These are phyloP conservation scores for Nyssa sinensis DNA, from an alignment of 148 eudicot species.

Conservation along the genomic window DNA sequence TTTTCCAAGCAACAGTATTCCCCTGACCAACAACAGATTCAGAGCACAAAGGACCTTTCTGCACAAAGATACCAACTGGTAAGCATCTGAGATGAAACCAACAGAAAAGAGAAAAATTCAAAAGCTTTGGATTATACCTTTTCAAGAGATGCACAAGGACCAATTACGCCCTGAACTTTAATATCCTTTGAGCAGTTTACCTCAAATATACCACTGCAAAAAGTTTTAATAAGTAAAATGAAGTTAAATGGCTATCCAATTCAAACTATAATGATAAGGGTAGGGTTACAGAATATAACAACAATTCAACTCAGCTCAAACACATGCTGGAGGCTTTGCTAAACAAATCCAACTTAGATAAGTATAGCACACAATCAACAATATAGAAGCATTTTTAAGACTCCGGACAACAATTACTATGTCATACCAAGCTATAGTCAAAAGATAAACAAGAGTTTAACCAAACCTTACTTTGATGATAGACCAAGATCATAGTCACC, in stretches of 20 bases:
- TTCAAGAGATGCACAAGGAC: conserved; percentile 99
- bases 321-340: not conserved
- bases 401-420: not conserved
- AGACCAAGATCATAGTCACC: conserved; percentile 84
- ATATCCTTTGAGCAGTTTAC: conserved; percentile 95
- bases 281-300: not conserved
- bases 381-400: not conserved
- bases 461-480: conserved; percentile 77
- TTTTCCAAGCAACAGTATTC: conserved; percentile 89
- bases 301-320: not conserved
- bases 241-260: not conserved
- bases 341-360: not conserved
- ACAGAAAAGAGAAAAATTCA: conserved; percentile 6
- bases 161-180: conserved; percentile 90
- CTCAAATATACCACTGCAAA: conserved; percentile 96
- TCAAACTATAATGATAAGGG: not conserved
- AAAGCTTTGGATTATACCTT: conserved; percentile 44
- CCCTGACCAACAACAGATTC: conserved; percentile 94
- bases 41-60: conserved; percentile 93
- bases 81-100: conserved; percentile 16
- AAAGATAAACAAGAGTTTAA: conserved; percentile 11
- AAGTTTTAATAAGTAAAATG: not conserved
- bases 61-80: conserved; percentile 36
- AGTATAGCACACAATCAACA: not conserved
- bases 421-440: not conserved